Evolutionary conservation across 2,329 filamentous ascomycete genomes (phyloP), one percentile per base, ranked within the genome.

Genomic region (Trichoderma sp.): DNA sequence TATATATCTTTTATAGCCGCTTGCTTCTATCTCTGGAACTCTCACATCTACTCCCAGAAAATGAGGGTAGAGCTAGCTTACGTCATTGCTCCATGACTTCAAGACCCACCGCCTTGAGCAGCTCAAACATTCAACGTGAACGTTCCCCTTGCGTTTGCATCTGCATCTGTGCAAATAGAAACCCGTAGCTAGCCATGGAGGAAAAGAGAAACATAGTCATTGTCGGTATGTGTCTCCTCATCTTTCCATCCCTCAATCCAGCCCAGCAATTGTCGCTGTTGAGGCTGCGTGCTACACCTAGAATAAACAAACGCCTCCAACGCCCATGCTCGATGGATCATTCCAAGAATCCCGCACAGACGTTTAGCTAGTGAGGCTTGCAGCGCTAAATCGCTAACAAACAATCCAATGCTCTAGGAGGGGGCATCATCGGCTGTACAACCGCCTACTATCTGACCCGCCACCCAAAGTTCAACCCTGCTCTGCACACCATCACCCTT

Each of bases 391-490:
- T 59, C 43, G 64, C 70, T 75, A 61, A 71, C 61, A 4, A 43
- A n/a, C 39, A 0, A 43, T 43, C 39, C 15, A 43, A 43, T 47
- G 13, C 36, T 70, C 3, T 73, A 94, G 94, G 95, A 76, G 95
- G 94, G 76, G 95, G 95, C 76, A 94, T 98, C 74, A 97, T 98
- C 77, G 96, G 96, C 78, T 92, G 90, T 80, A 96, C 93, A 64
- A 94, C 93, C 6, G 95, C 95, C 71, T 98, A 98, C 82, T 98
- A 91, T 79, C 85, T 98, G 57, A 96, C 94, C 2, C 91, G 93
- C 74, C 95, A 98, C 80, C 90, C 93, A 32, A 90, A 88, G 34
- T 98, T 93, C 83, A 87, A 96, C 79, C 90, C 91, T 55, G 82
- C 87, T 26, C 88, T 88, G 68, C 93, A 97, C 80, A 91, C 86